These are phyloP conservation scores for Pyrenopolyporus hunteri DNA, from an alignment of 495 filamentous ascomycete species.

Conservation along the genomic window DNA sequence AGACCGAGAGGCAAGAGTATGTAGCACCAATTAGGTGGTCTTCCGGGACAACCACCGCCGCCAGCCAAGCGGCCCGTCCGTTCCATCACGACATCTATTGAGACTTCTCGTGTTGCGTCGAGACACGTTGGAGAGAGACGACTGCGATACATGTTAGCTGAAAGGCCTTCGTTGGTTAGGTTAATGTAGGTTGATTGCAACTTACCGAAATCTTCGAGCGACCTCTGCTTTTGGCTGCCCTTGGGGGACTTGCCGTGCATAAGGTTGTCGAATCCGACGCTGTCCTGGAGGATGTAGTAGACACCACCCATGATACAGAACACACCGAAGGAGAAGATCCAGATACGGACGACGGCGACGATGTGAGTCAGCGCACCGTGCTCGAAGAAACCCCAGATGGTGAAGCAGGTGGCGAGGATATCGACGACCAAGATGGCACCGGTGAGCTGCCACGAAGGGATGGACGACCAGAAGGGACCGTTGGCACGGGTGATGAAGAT, in stretches of 20 bases:
- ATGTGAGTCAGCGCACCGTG: constrained; percentile 66
- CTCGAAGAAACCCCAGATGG: constrained; percentile 80
- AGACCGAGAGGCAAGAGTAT: constrained; percentile 44
- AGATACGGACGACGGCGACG: constrained; percentile 82
- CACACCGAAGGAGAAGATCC: constrained; percentile 87
- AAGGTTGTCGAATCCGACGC: constrained; percentile 80
- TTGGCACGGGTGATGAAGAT: constrained; percentile 95
- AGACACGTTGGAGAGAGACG: constrained; percentile 83
- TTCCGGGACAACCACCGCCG: constrained; percentile 23
- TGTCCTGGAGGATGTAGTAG: constrained; percentile 80
- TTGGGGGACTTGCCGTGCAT: constrained; percentile 87
- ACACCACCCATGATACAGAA: constrained; percentile 71
- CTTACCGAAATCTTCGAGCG: constrained; percentile 86
- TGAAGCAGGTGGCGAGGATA: constrained; percentile 81
- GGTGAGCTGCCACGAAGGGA: constrained; percentile 81
- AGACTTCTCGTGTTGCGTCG: constrained; percentile 81
- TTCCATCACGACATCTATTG: constrained; percentile 53
- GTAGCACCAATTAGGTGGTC: constrained; percentile 36
- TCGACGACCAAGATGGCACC: constrained; percentile 81
- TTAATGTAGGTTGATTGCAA: constrained; percentile 18
- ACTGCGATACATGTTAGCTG: constrained; percentile 55
- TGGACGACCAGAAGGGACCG: constrained; percentile 82
- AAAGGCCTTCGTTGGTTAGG: constrained; percentile 35
- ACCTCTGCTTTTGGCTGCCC: constrained; percentile 74
- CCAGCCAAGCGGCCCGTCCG: neutral